A percentile compares a stretch with the other conserved stretches of the same genome.
Evolutionary conservation across 2,329 filamentous ascomycete species (phyloP).

Genomic region (Penicillium nordicum): DNA sequence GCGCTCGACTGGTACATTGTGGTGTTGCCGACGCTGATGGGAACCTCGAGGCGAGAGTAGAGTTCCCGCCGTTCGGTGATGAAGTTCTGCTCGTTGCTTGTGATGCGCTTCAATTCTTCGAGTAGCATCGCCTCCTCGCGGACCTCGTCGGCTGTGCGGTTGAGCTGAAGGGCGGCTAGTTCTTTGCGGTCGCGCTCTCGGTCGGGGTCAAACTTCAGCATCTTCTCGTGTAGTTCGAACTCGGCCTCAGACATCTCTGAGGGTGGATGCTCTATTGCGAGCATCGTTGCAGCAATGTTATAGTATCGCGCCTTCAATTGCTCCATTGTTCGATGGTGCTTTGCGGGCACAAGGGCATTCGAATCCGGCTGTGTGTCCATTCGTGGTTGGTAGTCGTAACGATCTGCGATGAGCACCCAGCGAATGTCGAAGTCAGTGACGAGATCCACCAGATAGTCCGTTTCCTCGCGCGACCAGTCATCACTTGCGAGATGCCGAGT

Average conservation of each 20-base stretch:
- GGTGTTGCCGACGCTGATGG: constrained; percentile 66
- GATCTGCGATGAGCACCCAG: constrained; percentile 89
- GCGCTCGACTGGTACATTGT: constrained; percentile 75
- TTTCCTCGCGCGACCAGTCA: constrained; percentile 90
- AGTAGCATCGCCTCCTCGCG: constrained; percentile 88
- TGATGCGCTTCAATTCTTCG: constrained; percentile 86
- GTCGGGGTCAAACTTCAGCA: constrained; percentile 79
- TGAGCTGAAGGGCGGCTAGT: constrained; percentile 75
- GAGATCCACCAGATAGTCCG: constrained; percentile 78
- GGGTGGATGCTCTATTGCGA: constrained; percentile 73
- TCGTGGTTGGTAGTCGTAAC: constrained; percentile 66
- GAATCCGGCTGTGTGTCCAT: constrained; percentile 28
- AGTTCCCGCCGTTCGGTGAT: constrained; percentile 85
- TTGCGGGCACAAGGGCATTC: constrained; percentile 36
- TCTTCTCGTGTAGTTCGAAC: constrained; percentile 76
- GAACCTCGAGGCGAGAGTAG: constrained; percentile 82
- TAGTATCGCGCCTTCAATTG: constrained; percentile 92
- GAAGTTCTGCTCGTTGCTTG: constrained; percentile 78
- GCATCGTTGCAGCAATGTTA: constrained; percentile 75
- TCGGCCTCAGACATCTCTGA: constrained; percentile 85
- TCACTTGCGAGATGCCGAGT: constrained; percentile 66
- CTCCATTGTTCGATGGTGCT: constrained; percentile 68
- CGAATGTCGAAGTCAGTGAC: constrained; percentile 78
- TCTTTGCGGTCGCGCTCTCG: constrained; percentile 79
- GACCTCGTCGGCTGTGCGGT: constrained; percentile 79